Base-by-base conservation (phyloP, 768 basidiomycete genomes). In the Mycena alexandri region DNA sequence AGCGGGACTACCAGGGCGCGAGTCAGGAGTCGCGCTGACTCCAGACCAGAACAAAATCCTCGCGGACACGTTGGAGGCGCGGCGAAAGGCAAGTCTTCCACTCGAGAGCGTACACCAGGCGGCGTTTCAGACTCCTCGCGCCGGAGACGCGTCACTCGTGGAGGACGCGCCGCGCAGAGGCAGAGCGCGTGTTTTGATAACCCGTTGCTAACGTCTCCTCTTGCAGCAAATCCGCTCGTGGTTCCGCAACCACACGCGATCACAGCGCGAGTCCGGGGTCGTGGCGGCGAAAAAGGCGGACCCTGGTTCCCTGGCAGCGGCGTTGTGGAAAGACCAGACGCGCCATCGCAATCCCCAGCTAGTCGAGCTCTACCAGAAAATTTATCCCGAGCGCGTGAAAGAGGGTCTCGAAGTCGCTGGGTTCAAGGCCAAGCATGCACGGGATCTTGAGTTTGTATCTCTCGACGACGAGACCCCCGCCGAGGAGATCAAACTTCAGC, bases 141-240 rank as follows among this genome's bases (percentile, higher is more conserved):
- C 6, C 29, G 29, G 29, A 29, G 29, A 29, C 29, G 29, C 29
- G 29, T 29, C 29, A 6, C 29, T 29, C 29, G 29, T 29, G 29
- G 29, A 29, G 29, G 29, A 29, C 29, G 29, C 29, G 29, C 29
- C 29, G 29, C 29, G 6, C 29, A 29, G 29, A 29, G 29, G 29
- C 29, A 29, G 29, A 29, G 29, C 29, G 29, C 29, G 29, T 29
- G 3, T 29, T 29, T 29, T 6, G 6, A 29, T 29, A 29, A 3
- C 29, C 29, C 29, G 29, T 29, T 29, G 29, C 29, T 29, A 6
- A 29, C 6, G 6, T 29, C 6, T 29, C 29, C 6, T 29, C 29
- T 29, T 29, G 29, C 53, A 63, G 62, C 62, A 63, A 63, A 3
- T 63, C 16, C 53, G 62, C n/a, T 13, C 8, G 14, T 63, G 62